Conservation (phyloP, 2,329 filamentous ascomycete genomes). For the Claviceps sp. region DNA sequence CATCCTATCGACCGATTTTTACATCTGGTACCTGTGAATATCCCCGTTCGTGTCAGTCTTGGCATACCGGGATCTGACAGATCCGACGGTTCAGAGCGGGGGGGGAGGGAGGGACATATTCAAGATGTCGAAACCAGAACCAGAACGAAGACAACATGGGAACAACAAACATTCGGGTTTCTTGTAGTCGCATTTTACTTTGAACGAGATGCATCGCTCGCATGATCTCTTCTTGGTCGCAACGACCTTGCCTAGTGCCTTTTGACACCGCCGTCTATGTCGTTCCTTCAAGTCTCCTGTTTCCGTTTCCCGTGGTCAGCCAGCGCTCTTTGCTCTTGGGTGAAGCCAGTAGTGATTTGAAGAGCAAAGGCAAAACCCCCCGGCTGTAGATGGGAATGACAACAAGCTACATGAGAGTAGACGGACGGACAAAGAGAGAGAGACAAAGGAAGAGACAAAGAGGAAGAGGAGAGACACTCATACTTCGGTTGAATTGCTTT, state of each 20-base stretch:
- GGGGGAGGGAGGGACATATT: neutral
- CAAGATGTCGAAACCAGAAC: too few relatives aligned
- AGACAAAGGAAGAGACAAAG: neutral
- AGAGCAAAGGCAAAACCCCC: neutral
- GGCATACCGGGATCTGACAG: too few relatives aligned
- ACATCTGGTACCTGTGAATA: slow-evolving; percentile 4
- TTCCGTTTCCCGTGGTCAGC: neutral
- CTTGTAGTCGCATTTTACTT: slow-evolving; percentile 7
- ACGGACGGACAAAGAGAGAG: neutral
- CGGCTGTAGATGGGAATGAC: neutral
- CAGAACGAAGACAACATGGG: neutral
- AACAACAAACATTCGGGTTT: slow-evolving; percentile 5
- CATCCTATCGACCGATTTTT: slow-evolving; percentile 5
- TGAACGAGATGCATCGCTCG: slow-evolving; percentile 8
- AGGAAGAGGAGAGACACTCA: neutral
- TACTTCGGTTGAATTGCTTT: slow-evolving; percentile 7
- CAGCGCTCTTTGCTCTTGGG: neutral
- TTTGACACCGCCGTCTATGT: slow-evolving; percentile 6
- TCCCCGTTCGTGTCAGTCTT: neutral
- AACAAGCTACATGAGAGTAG: too few relatives aligned
- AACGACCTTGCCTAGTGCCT: slow-evolving; percentile 7
- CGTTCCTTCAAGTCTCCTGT: slow-evolving; percentile 6
- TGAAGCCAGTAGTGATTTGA: neutral
- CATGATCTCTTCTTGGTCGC: slow-evolving; percentile 8
- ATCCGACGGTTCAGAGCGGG: neutral